Evolutionary conservation across 345 rosid species (phyloP).

Genomic region (Pugionium dolabratum): DNA sequence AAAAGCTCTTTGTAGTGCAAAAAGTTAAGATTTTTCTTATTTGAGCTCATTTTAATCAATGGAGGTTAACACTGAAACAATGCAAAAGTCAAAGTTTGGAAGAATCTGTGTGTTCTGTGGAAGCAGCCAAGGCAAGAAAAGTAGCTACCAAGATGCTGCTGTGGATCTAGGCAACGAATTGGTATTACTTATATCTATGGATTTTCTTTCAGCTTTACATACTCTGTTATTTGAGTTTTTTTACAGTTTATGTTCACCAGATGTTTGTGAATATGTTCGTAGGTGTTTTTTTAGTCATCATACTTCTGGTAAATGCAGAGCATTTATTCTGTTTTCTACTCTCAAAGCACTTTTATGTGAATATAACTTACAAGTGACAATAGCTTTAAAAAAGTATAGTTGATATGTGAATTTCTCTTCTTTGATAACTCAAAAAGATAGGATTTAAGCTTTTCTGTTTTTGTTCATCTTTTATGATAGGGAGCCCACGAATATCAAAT

Average conservation of each 20-base stretch:
- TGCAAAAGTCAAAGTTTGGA: constrained; percentile 50
- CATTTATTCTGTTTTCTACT: constrained; percentile 4
- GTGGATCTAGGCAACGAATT: constrained; percentile 77
- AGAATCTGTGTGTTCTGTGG: constrained; percentile 94
- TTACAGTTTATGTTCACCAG: constrained; percentile 27
- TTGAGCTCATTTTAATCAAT: constrained; percentile 29
- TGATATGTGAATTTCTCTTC: constrained; percentile 15
- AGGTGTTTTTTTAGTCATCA: background rate
- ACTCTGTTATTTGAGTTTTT: background rate
- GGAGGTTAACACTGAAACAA: constrained; percentile 48
- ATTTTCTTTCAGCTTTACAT: background rate
- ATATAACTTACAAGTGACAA: background rate
- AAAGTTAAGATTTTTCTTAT: background rate
- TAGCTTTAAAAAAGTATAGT: background rate
- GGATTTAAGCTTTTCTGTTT: background rate
- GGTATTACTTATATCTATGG: constrained; percentile 40
- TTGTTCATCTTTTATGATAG: constrained; percentile 11
- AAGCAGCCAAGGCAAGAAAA: constrained; percentile 75
- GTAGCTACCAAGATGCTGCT: constrained; percentile 73
- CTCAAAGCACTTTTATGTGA: background rate
- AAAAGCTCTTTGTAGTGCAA: background rate
- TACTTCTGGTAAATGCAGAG: background rate
- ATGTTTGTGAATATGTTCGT: constrained; percentile 39
- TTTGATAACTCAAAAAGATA: constrained; percentile 5
- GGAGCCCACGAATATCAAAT: constrained; percentile 29